These are phyloP conservation scores for Whalleya microplaca DNA, from an alignment of 2,329 filamentous ascomycete genomes.

Conservation along the genomic window DNA sequence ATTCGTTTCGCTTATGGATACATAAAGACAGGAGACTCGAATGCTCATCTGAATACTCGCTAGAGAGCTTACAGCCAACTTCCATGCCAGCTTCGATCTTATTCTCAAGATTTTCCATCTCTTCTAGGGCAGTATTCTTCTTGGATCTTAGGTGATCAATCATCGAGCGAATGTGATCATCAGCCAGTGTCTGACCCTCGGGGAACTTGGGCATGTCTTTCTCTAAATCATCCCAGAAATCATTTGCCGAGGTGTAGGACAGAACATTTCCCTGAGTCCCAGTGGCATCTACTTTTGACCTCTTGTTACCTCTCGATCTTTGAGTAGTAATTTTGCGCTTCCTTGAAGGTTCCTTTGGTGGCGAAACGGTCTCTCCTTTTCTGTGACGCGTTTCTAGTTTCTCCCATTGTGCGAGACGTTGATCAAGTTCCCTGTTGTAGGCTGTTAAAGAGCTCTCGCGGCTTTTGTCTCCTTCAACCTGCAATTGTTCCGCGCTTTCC, in stretches of 20 bases:
- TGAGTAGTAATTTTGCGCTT: slow-evolving; percentile 44
- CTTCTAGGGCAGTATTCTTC: slow-evolving; percentile 1
- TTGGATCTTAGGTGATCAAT: slow-evolving; percentile 11
- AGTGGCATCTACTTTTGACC: slow-evolving; percentile 14
- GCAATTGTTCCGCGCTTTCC: slow-evolving; percentile 53
- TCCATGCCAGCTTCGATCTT: slow-evolving; percentile 31
- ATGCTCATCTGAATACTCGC: slow-evolving; percentile 37
- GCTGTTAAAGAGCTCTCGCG: slow-evolving; percentile 47
- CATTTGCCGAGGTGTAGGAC: slow-evolving; percentile 11
- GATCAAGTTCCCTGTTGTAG: slow-evolving; percentile 38
- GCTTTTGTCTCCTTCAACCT: slow-evolving; percentile 27
- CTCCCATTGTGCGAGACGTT: slow-evolving; percentile 16
- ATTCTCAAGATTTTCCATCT: slow-evolving; percentile 6
- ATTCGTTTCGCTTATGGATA: slow-evolving; percentile 58
- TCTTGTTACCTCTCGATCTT: slow-evolving; percentile 4
- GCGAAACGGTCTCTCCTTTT: slow-evolving; percentile 5
- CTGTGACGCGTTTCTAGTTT: slow-evolving; percentile 21
- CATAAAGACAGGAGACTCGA: slow-evolving; percentile 37
- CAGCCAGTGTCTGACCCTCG: slow-evolving; percentile 28
- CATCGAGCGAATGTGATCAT: slow-evolving; percentile 15
- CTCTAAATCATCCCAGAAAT: slow-evolving; percentile 16
- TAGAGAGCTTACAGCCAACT: slow-evolving; percentile 33
- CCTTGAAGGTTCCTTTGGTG: slow-evolving; percentile 29
- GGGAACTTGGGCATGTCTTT: slow-evolving; percentile 11
- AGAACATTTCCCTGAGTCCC: neutral